Evolutionary conservation across 805 yeast species (phyloP).

Genomic region (Cyberlindnera euphorbiae): DNA sequence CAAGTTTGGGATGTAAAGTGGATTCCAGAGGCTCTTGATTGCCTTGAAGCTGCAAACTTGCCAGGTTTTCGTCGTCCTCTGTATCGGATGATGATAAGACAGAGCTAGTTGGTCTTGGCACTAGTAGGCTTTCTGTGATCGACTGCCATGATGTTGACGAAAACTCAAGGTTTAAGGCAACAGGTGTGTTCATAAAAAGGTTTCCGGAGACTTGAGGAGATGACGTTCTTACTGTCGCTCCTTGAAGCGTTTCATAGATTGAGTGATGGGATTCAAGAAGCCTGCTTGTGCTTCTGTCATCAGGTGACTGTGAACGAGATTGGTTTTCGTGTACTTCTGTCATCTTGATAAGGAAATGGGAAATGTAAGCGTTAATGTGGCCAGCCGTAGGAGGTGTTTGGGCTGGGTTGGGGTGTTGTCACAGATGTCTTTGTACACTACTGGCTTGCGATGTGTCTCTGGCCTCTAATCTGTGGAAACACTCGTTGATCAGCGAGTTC

Average conservation of each 20-base stretch:
- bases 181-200: slow-evolving; percentile 1
- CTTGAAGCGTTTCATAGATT: slow-evolving; percentile 22
- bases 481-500: no score
- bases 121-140: slow-evolving; percentile 11
- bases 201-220: neutral
- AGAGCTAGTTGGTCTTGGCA: slow-evolving; percentile 26
- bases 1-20: no score
- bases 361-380: no score
- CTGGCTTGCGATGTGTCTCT: no score
- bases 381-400: no score
- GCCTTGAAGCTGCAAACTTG: no score
- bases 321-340: slow-evolving; percentile 17
- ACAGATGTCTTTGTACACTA: no score
- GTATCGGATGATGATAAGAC: slow-evolving; percentile 26
- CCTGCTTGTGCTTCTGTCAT: slow-evolving; percentile 11
- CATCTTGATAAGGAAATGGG: no score
- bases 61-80: slow-evolving; percentile 26
- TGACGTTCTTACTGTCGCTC: slow-evolving; percentile 2
- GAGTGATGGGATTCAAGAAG: slow-evolving; percentile 24
- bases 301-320: slow-evolving; percentile 13
- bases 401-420: no score
- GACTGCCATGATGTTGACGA: slow-evolving; percentile 25
- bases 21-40: no score
- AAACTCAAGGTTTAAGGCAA: slow-evolving; percentile 15
- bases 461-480: no score